phyloP scores from a whole-genome alignment of 164 flowering plant species.

The Pachysandra terminalis region DNA sequence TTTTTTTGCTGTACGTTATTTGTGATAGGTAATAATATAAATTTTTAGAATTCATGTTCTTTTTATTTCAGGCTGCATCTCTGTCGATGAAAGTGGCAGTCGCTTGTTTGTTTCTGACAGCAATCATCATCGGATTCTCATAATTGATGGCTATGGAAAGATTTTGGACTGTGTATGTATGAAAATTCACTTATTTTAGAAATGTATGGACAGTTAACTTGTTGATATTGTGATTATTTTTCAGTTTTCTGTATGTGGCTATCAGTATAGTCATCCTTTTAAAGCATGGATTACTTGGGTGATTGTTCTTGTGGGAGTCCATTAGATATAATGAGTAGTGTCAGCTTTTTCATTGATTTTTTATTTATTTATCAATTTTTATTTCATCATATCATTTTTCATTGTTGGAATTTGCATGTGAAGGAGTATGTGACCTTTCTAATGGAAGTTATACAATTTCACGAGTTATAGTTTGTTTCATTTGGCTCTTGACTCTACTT shows the following conservation, averaged over 20 bases:
- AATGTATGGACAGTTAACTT: too few species aligned
- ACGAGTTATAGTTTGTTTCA: too few species aligned
- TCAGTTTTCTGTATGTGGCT: too few species aligned
- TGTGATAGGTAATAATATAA: not conserved
- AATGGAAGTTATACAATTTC: too few species aligned
- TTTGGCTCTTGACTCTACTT: too few species aligned
- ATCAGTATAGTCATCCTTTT: too few species aligned
- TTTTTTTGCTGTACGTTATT: not conserved
- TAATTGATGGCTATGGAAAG: slow-evolving; percentile 50
- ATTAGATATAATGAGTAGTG: not conserved
- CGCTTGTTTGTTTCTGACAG: slow-evolving; percentile 83
- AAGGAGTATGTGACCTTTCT: too few species aligned
- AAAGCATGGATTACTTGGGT: too few species aligned
- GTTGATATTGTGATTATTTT: too few species aligned
- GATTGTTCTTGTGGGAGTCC: not conserved
- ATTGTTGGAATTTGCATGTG: too few species aligned
- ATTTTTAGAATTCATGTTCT: not conserved
- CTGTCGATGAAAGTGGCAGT: slow-evolving; percentile 60
- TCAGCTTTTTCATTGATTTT: too few species aligned
- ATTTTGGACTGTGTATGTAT: slow-evolving; percentile 82
- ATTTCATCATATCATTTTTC: not conserved
- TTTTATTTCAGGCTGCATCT: slow-evolving; percentile 59
- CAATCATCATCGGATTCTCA: slow-evolving; percentile 83
- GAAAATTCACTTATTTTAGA: not conserved
- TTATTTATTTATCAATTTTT: too few species aligned